Evolutionary conservation across 345 rosid genomes (phyloP).

Genomic region (Eucalyptus curtisii): DNA sequence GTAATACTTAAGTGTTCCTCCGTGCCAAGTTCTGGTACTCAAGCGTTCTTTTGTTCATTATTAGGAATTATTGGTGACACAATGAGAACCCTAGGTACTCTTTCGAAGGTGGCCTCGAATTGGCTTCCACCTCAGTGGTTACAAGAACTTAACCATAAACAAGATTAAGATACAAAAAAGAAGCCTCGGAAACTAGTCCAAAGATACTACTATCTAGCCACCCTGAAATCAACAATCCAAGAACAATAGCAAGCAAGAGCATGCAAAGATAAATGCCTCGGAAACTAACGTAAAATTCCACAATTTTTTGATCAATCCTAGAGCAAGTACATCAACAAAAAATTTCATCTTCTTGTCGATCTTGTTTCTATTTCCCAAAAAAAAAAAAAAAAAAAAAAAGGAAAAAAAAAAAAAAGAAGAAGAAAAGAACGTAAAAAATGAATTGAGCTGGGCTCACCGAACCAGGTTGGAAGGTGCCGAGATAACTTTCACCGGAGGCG

Average conservation of each 20-base stretch:
- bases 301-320: too few relatives aligned
- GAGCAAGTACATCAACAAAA: too few relatives aligned
- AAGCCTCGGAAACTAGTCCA: too few relatives aligned
- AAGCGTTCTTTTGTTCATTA: accelerated
- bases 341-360: not conserved
- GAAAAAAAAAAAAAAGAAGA: accelerated
- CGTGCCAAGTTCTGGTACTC: accelerated
- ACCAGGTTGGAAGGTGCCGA: not conserved
- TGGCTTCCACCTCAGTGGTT: not conserved
- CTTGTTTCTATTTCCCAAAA: not conserved
- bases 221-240: too few relatives aligned
- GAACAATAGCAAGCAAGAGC: too few relatives aligned
- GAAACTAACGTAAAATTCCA: too few relatives aligned
- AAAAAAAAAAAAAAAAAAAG: too few relatives aligned
- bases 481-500: not conserved
- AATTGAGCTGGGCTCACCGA: not conserved
- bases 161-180: not conserved
- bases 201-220: too few relatives aligned
- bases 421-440: not conserved
- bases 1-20: accelerated
- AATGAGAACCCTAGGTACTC: not conserved
- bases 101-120: not conserved
- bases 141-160: not conserved
- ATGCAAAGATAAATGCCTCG: too few relatives aligned
- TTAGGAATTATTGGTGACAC: not conserved